phyloP scores from a whole-genome alignment of 2,329 filamentous ascomycete genomes.

The Orbilia blumenaviensis region DNA sequence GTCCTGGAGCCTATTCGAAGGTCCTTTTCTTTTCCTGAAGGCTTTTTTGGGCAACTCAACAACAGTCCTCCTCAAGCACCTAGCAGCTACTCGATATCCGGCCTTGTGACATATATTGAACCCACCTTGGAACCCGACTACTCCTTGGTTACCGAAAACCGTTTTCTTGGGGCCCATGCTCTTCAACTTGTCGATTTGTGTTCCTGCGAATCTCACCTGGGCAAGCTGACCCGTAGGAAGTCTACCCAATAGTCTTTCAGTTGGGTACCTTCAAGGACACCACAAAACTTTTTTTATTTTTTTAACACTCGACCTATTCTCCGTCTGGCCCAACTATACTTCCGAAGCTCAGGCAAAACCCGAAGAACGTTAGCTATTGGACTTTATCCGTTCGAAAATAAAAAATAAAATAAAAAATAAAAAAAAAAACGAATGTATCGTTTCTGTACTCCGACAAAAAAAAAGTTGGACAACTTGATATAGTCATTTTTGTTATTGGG shows the following conservation, averaged over 20 bases:
- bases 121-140: slow-evolving; percentile 22
- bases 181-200: slow-evolving; percentile 43
- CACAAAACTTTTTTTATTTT: slow-evolving; percentile 17
- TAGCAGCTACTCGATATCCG: slow-evolving; percentile 24
- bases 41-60: slow-evolving; percentile 51
- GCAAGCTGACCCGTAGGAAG: slow-evolving; percentile 46
- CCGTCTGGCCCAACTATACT: slow-evolving; percentile 40
- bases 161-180: slow-evolving; percentile 49
- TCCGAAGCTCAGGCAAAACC: slow-evolving; percentile 49
- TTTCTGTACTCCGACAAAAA: slow-evolving; percentile 47
- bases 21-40: slow-evolving; percentile 44
- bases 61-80: slow-evolving; percentile 23
- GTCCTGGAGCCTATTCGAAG: slow-evolving; percentile 52
- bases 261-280: slow-evolving; percentile 48
- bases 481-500: too few species aligned
- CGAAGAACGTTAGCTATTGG: slow-evolving; percentile 35
- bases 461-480: slow-evolving; percentile 39
- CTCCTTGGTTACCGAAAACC: slow-evolving; percentile 33
- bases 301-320: slow-evolving; percentile 38
- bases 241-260: slow-evolving; percentile 53
- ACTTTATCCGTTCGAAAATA: slow-evolving; percentile 41
- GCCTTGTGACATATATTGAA: slow-evolving; percentile 42
- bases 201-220: slow-evolving; percentile 47
- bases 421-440: slow-evolving; percentile 37
- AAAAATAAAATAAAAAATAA: too few species aligned